phyloP scores from a whole-genome alignment of 2,329 filamentous ascomycete species.

The Lecanicillium sp. region DNA sequence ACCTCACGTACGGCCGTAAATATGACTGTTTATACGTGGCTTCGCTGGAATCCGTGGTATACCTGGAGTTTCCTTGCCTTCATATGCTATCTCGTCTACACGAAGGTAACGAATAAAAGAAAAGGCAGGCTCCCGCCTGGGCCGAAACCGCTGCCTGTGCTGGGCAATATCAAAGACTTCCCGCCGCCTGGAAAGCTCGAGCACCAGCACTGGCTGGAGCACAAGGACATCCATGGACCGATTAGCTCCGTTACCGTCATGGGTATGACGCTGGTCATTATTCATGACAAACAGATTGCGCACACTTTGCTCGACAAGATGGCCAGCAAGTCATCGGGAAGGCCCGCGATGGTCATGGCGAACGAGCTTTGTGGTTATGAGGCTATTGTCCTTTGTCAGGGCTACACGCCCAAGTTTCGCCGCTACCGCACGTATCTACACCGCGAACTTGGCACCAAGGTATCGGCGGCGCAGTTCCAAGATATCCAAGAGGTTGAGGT shows the following conservation, averaged over 20 bases:
- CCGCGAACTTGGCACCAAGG: conserved; percentile 19
- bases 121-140: conserved; percentile 32
- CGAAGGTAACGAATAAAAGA: too few relatives aligned
- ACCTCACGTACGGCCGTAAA: too few relatives aligned
- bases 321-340: conserved; percentile 19
- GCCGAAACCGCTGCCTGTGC: conserved; percentile 32
- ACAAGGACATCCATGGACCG: conserved; percentile 24
- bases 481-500: conserved; percentile 8
- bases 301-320: conserved; percentile 25
- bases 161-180: conserved; percentile 41
- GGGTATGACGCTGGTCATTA: conserved; percentile 28
- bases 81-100: too few relatives aligned
- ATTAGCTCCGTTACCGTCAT: conserved; percentile 29
- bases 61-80: too few relatives aligned
- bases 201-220: conserved; percentile 27
- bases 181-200: conserved; percentile 24
- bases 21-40: too few relatives aligned
- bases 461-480: conserved; percentile 3
- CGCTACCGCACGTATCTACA: conserved; percentile 18
- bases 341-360: conserved; percentile 19
- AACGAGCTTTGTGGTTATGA: conserved; percentile 19
- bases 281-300: conserved; percentile 26
- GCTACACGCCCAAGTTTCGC: conserved; percentile 15
- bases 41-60: too few relatives aligned
- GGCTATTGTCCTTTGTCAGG: conserved; percentile 12